phyloP scores from a whole-genome alignment of 1,284 basidiomycete species.

The Boletus semigastroideus region DNA sequence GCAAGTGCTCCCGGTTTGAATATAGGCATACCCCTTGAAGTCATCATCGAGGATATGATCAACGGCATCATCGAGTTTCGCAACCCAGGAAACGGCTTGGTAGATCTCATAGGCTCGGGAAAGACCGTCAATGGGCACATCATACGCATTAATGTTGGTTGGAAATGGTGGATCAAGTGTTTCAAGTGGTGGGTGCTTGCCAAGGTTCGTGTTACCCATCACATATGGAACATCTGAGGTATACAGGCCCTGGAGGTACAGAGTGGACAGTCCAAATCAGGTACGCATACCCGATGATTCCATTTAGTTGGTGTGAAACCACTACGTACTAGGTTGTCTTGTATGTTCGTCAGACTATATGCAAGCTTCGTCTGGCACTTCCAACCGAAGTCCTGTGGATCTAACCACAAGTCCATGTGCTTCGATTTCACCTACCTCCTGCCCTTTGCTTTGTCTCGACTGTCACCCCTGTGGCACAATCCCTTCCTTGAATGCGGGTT shows the following conservation, averaged over 20 bases:
- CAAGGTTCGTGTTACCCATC: constrained; percentile 25
- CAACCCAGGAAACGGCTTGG: constrained; percentile 28
- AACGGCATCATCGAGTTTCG: constrained; percentile 35
- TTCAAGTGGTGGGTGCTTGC: constrained; percentile 25
- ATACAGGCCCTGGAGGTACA: background rate
- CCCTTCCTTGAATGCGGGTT: constrained; percentile 10
- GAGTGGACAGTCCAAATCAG: constrained; percentile 15
- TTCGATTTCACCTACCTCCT: constrained; percentile 3
- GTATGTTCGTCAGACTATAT: background rate
- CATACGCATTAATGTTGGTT: constrained; percentile 25
- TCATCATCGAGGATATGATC: constrained; percentile 27
- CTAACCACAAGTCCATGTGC: constrained; percentile 2
- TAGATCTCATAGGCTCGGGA: constrained; percentile 25
- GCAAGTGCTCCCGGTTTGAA: constrained; percentile 17
- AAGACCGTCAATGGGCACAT: constrained; percentile 16
- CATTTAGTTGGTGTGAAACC: background rate
- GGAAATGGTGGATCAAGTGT: constrained; percentile 31
- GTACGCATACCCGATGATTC: constrained; percentile 21
- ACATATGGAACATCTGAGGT: constrained; percentile 2
- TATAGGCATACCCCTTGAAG: constrained; percentile 27
- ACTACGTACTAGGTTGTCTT: background rate
- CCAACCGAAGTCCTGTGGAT: background rate
- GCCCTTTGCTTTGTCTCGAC: constrained; percentile 25
- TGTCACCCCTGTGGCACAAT: constrained; percentile 6
- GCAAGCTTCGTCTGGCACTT: background rate